Evolutionary conservation across 1,284 basidiomycete genomes (phyloP), one percentile per base, ranked within the genome.

Genomic region (Paramarasmius palmivorus): DNA sequence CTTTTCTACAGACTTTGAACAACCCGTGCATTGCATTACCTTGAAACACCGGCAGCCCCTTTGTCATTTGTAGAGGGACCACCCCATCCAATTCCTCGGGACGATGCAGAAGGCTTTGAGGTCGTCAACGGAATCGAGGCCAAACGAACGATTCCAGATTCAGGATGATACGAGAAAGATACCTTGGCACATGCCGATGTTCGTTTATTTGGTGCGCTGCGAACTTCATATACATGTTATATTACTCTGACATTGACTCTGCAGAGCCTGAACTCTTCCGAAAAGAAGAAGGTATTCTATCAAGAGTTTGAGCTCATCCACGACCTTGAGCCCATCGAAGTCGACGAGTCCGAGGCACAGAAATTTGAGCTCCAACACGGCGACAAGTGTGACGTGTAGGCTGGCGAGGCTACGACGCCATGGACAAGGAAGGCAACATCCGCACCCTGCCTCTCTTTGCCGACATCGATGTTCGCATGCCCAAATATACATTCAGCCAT

Each of bases 361-460:
- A 95, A 93, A 68, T 98, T 97, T 86, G 96, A 97, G 77, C 82
- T 90, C 58, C 93, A 98, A 71, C 97, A 99, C 67, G 94, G 92
- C 56, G 94, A 96, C 65, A 96, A 95, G 68, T 96, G 94, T 67
- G 95, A 99, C 67, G 85, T 93, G 63, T 98, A 95, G 93, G 88
- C 86, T 7, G 88, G 85, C 42, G 89, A 90, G 63, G 92, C 9
- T 98, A 98, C 77, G 95, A 98, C 68, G 89, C 94, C 1, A 90
- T 93, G 78, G 95, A 97, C 74, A 94, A 93, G 73, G 91, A 94
- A 64, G 95, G 96, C 59, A 88, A 92, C 65, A 85, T 97, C 71
- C 94, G 94, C 77, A 97, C 93, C 0, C 85, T 96, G 22, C 95
- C 95, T 49, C 84, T 98, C 52, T 98, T 98, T 70, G 83, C 90